Evolutionary conservation across 177 flowering plant species (phyloP), one percentile per base, ranked within the genome.

Genomic region (Telopea speciosissima): DNA sequence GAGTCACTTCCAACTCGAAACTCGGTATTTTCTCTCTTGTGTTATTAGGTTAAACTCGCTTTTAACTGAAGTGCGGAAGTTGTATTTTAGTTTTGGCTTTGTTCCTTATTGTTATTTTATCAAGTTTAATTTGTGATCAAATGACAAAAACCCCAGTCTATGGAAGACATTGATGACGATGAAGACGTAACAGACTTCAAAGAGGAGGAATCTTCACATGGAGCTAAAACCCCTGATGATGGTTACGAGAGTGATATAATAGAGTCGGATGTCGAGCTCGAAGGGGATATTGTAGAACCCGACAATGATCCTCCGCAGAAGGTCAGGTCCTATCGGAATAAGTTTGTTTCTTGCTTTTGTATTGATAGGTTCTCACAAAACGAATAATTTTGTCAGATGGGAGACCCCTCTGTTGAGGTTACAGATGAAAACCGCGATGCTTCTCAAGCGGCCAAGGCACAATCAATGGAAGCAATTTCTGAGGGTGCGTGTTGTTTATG

Each of bases 241-340:
- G 90, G 74, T 14, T 86, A 85, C 11, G 94, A 90, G 67, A 83
- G 76, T n/a, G 93, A 58, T 3, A 77, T 95, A n/a, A 67, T 91
- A 26, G 99, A 95, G 72, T 95, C 97, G 3, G 99, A 95, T 76
- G 49, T 93, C 6, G 99, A 95, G 73, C 84, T 92, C 7, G 99
- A 93, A 63, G 99, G 90, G 22, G 99, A 93, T 9, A 82, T 73
- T 31, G 92, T 95, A 19, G 96, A 95, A 72, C 87, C 96, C 73
- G 97, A 95, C 69, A 75, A 90, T 79, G 97, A 93, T 64, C 89
- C 94, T 77, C 93, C 93, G 1, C 97, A 95, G 70, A 87, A 90
- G 90, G 99, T 92, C 40, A 9, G 40, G 5, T 36, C 40, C 3
- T 36, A 14, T 59, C 65, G 45, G 24, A 58, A 58, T 58, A 19